Evolutionary conservation across 2,329 filamentous ascomycete genomes (phyloP), one percentile per base, ranked within the genome.

Genomic region (Sclerotinia minor): DNA sequence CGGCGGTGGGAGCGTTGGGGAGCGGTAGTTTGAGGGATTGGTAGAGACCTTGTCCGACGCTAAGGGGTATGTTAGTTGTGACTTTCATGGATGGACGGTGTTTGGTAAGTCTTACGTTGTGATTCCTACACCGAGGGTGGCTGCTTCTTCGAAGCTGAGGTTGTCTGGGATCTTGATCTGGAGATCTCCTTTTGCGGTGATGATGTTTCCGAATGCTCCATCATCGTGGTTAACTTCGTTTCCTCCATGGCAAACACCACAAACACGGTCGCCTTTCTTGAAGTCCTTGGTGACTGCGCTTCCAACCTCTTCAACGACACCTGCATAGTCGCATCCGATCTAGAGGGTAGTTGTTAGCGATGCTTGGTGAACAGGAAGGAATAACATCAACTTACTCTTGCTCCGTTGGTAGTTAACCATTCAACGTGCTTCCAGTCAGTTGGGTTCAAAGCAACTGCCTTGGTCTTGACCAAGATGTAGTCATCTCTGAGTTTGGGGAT

Each of bases 41-140:
- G 75, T 83, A 85, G 6, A 85, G 77, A 0, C 79, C 80, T 76
- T 84, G 82, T 44, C 78, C 81, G 24, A 83, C 79, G 0, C 83
- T 84, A 29, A 7, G 13, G 3, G 44, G 8, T 19, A 73, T 76
- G 82, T 67, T 55, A 55, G 54, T 32, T 47, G 2, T 15, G 17
- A 24, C 4, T 32, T 19, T 32, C 6, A 11, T 53, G 32, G 17
- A 38, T 55, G 26, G 15, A 26, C 29, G 53, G 17, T 8, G 63
- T 2, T 79, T n/a, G 7, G 47, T 13, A 9, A 21, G 19, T 35
- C 54, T 67, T 65, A 70, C 71, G 73, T 75, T 7, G 70, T 70
- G 41, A 75, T 72, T 35, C 73, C 72, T 8, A 74, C 71, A 26
- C 74, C 73, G 17, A 76, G 67, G 24, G 75, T 76, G 0, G 82